These are phyloP conservation scores for Aspergillus awamori DNA, from an alignment of 2,329 filamentous ascomycete species.

Conservation along the genomic window DNA sequence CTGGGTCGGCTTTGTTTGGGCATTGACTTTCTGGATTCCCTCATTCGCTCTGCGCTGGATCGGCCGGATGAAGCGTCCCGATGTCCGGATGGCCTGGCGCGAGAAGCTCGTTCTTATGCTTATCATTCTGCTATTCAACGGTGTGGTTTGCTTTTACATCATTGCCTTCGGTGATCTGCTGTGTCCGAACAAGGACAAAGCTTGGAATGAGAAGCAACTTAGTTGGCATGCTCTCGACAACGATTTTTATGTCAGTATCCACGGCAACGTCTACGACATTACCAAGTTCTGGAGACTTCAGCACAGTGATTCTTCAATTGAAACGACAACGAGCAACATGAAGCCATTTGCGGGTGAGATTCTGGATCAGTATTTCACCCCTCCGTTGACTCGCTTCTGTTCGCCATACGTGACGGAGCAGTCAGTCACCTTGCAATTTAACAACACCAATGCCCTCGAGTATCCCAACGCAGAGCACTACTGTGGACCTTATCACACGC, in stretches of 20 bases:
- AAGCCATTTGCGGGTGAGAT: slow-evolving; percentile 74
- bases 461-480: slow-evolving; percentile 65
- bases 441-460: slow-evolving; percentile 65
- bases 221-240: slow-evolving; percentile 67
- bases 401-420: slow-evolving; percentile 67
- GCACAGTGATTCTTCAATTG: slow-evolving; percentile 73
- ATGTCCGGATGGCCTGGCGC: slow-evolving; percentile 96
- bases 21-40: slow-evolving; percentile 90
- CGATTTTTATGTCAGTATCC: slow-evolving; percentile 86
- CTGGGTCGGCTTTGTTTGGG: slow-evolving; percentile 85
- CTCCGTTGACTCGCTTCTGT: slow-evolving; percentile 76
- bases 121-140: slow-evolving; percentile 82
- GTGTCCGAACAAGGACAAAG: slow-evolving; percentile 90
- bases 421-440: slow-evolving; percentile 54
- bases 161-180: slow-evolving; percentile 80
- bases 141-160: slow-evolving; percentile 85
- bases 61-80: slow-evolving; percentile 94
- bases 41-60: slow-evolving; percentile 78
- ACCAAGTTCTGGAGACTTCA: slow-evolving; percentile 82
- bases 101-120: slow-evolving; percentile 86
- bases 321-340: slow-evolving; percentile 69
- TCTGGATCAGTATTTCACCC: slow-evolving; percentile 81
- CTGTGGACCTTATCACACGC: slow-evolving; percentile 64
- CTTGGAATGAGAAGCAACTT: slow-evolving; percentile 75
- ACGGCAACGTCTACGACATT: slow-evolving; percentile 89